These are phyloP conservation scores for Meredithiella fracta DNA, from an alignment of 2,329 filamentous ascomycete genomes.

Conservation along the genomic window DNA sequence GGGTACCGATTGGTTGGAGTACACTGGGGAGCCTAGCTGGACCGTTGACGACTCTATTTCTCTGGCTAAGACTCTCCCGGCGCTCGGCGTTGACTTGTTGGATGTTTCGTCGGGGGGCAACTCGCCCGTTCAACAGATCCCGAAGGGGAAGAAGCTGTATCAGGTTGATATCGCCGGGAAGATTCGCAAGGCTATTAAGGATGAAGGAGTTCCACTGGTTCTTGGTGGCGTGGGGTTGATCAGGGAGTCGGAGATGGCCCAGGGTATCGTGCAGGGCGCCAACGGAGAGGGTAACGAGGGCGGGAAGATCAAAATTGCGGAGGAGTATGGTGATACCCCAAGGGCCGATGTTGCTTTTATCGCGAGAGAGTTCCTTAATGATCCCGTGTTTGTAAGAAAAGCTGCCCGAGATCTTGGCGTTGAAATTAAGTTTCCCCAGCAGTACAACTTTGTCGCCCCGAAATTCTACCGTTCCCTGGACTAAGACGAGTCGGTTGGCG, in stretches of 20 bases:
- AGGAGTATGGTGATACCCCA: slow-evolving; percentile 24
- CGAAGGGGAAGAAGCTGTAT: slow-evolving; percentile 46
- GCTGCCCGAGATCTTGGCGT: slow-evolving; percentile 58
- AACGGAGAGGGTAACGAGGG: slow-evolving; percentile 20
- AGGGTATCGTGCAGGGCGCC: slow-evolving; percentile 34
- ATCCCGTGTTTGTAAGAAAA: slow-evolving; percentile 61
- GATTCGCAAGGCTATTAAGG: slow-evolving; percentile 49
- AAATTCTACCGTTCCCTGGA: not conserved
- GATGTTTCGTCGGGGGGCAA: slow-evolving; percentile 70
- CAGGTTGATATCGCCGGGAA: slow-evolving; percentile 57
- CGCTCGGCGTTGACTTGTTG: slow-evolving; percentile 61
- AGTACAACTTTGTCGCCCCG: slow-evolving; percentile 33
- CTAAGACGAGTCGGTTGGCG: not conserved
- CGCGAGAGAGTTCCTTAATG: slow-evolving; percentile 63
- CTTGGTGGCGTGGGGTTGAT: slow-evolving; percentile 65
- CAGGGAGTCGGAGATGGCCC: slow-evolving; percentile 50
- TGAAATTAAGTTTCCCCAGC: slow-evolving; percentile 53
- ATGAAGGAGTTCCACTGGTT: slow-evolving; percentile 34
- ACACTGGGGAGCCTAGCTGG: slow-evolving; percentile 38
- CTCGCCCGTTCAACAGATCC: slow-evolving; percentile 42
- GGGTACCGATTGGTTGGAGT: slow-evolving; percentile 47
- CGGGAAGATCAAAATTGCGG: slow-evolving; percentile 25
- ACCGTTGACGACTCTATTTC: slow-evolving; percentile 39
- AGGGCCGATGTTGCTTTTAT: slow-evolving; percentile 56
- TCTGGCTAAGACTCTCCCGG: slow-evolving; percentile 50